Evolutionary conservation across 306 rosid species (phyloP), one percentile per base, ranked within the genome.

Genomic region (Delonix regia): DNA sequence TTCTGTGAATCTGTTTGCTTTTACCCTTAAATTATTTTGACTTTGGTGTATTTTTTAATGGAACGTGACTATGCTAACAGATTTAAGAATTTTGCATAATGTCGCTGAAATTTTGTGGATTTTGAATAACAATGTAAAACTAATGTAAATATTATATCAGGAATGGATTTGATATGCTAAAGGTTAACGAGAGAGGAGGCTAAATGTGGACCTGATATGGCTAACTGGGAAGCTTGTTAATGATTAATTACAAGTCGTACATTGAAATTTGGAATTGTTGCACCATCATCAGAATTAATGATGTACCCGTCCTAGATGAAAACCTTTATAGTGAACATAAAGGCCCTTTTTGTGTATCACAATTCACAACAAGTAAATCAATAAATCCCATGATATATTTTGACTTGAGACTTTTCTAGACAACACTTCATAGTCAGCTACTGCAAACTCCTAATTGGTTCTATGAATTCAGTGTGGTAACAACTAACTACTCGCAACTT

Each of bases 151-250:
- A 1, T 34, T 2, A 6, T 36, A 60, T 60, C 36, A 13, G 73
- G 53, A 34, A 47, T 59, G 53, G 30, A 22, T 47, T 68, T 57
- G 64, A 27, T 47, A 33, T 27, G 9, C 48, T 73, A 55, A 30
- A 56, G 65, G 81, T 61, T 60, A 15, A 25, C 24, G 4, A 34
- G 42, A 22, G 41, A 38, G 44, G 39, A 63, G 34, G 21, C 51
- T 34, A 52, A 49, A 4, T 33, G 38, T 22, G 52, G 30, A 36
- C 41, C 39, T 52, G 44, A 25, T 52, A 7, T 15, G 64, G 42
- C 27, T 76, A 4, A 2, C 9, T 76, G 25, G 22, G 63, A 69
- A 53, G 48, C 56, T 52, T 77, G 53, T 53, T 65, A 38, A 11
- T 56, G 41, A 9, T 9, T 45, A 61, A 12, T 49, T 25, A 33